A percentile compares a stretch with the other conserved stretches of the same genome.
phyloP scores from a whole-genome alignment of 148 eudicot genomes.

The Rhododendron kiyosumense region DNA sequence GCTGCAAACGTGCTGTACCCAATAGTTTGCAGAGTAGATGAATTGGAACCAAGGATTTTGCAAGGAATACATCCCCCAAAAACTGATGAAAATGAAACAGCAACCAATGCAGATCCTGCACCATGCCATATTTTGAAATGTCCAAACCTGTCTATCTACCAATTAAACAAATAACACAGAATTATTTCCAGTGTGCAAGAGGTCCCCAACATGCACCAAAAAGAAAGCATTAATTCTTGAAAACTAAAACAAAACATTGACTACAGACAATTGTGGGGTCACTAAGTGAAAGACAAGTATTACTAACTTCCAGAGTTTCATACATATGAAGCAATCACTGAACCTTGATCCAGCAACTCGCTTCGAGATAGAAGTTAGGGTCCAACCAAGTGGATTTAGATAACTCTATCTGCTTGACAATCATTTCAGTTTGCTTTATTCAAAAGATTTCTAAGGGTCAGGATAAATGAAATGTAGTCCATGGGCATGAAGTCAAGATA shows the following conservation, averaged over 20 bases:
- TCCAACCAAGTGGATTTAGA: not conserved
- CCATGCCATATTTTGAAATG: slow-evolving; percentile 92
- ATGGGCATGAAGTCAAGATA: not conserved
- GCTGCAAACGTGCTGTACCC: slow-evolving; percentile 87
- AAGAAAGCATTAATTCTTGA: not conserved
- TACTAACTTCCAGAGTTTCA: not conserved
- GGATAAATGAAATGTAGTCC: not conserved
- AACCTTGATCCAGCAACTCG: not conserved
- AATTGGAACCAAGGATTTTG: slow-evolving; percentile 68
- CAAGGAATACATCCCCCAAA: slow-evolving; percentile 89
- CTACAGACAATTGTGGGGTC: not conserved
- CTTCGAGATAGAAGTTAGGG: not conserved
- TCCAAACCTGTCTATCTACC: slow-evolving; percentile 92
- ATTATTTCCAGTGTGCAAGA: not conserved
- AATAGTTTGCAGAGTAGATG: slow-evolving; percentile 59
- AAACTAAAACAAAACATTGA: not conserved
- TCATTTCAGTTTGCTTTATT: not conserved
- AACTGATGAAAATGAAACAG: slow-evolving; percentile 96
- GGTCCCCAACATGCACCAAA: not conserved
- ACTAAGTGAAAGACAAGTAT: not conserved
- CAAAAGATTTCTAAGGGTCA: not conserved
- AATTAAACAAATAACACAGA: slow-evolving; percentile 16
- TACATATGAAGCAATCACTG: not conserved
- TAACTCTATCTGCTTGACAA: not conserved
- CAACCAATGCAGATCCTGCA: slow-evolving; percentile 79